A percentile compares a stretch with the other conserved stretches of the same genome.
These are phyloP conservation scores for Globisporangium orthogonon DNA, from an alignment of 352 stramenopile genomes.

Conservation along the genomic window DNA sequence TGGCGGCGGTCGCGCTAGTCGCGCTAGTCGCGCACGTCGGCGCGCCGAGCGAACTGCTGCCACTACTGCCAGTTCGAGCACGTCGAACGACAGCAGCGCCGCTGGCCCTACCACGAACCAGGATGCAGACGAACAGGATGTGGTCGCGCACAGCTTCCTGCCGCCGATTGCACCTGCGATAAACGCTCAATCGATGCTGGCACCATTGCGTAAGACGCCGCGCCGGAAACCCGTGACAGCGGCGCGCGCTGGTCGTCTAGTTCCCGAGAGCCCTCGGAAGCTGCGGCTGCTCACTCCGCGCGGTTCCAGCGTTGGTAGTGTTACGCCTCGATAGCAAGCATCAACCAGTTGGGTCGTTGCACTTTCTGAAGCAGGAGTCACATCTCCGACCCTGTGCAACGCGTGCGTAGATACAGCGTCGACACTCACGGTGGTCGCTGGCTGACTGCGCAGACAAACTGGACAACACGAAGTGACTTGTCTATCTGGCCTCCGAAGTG, in stretches of 20 bases:
- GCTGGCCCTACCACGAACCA: slow-evolving; percentile 4
- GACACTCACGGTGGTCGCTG: neutral
- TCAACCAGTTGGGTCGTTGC: neutral
- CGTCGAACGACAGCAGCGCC: slow-evolving; percentile 2
- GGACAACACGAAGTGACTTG: no score
- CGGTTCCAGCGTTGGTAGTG: slow-evolving; percentile 7
- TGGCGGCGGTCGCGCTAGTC: slow-evolving; percentile 3
- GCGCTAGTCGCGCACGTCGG: slow-evolving; percentile 1
- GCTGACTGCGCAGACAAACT: no score
- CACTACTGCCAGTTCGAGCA: slow-evolving; percentile 6
- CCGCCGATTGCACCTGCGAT: slow-evolving; percentile 17
- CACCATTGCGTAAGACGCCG: slow-evolving; percentile 36
- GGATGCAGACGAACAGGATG: slow-evolving; percentile 24
- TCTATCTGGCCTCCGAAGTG: no score
- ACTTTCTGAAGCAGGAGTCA: neutral
- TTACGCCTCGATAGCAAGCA: neutral
- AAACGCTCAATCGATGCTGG: slow-evolving; percentile 3
- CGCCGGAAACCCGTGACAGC: slow-evolving; percentile 40
- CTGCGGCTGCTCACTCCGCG: slow-evolving; percentile 20
- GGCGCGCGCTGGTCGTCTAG: slow-evolving; percentile 30
- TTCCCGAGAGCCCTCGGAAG: slow-evolving; percentile 34
- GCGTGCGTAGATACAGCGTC: neutral
- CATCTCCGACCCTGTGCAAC: neutral
- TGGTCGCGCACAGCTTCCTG: slow-evolving; percentile 31
- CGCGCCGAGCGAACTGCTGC: slow-evolving; percentile 17